These are phyloP conservation scores for Salvia rosmarinus DNA, from an alignment of 257 asterid genomes.

Conservation along the genomic window DNA sequence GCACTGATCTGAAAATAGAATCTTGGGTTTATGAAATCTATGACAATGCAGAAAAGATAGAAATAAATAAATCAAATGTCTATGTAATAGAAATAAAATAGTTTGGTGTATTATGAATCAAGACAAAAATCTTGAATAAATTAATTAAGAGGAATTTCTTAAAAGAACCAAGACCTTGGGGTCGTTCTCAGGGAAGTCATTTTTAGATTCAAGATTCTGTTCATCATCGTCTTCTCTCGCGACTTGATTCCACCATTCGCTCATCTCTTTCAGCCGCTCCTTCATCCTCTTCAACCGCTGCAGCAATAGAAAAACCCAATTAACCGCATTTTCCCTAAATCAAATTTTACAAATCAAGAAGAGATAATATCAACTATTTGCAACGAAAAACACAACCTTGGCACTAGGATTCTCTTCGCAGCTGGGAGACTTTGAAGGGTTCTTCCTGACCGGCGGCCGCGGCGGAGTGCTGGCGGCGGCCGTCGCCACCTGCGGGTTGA, in stretches of 20 bases:
- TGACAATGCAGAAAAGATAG: no score
- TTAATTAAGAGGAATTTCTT: not conserved
- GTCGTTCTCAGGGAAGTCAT: constrained; percentile 13
- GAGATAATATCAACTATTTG: no score
- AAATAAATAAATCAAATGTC: no score
- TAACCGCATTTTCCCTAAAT: not conserved
- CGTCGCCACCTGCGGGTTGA: no score
- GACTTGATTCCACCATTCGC: constrained; percentile 46
- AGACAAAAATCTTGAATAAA: not conserved
- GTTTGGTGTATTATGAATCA: no score
- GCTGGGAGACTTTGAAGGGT: constrained; percentile 32
- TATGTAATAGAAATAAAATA: no score
- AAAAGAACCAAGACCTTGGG: constrained; percentile 36
- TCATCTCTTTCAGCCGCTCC: constrained; percentile 47
- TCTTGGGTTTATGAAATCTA: no score
- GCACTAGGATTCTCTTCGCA: constrained; percentile 40
- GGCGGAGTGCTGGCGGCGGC: constrained; percentile 45
- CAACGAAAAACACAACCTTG: constrained; percentile 28
- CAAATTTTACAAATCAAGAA: not conserved
- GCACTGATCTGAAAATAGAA: no score
- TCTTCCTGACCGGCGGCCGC: constrained; percentile 31
- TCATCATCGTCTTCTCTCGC: constrained; percentile 40
- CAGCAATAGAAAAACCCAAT: not conserved
- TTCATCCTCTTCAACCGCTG: constrained; percentile 54
- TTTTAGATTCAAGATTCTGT: constrained; percentile 24